Percentiles rank a stretch among this genome's conserved stretches.
Conservation (phyloP, 2,329 filamentous ascomycete species). For the Fusarium sp. region DNA sequence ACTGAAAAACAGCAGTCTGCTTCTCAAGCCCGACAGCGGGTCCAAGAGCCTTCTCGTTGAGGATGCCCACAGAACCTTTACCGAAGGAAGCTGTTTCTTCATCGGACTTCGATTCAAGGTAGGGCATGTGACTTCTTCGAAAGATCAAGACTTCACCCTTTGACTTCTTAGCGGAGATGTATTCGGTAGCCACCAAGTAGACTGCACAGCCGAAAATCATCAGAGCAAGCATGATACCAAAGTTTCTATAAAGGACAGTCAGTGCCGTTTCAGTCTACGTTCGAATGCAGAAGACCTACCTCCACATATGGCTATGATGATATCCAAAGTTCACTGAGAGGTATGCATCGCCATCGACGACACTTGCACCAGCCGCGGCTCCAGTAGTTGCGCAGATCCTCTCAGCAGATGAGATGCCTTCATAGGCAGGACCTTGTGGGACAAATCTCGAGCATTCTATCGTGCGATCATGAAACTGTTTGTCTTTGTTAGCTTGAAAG, state of each 20-base stretch:
- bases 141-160: constrained; percentile 72
- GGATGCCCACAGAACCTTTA: neutral
- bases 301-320: constrained; percentile 67
- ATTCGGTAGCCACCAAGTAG: constrained; percentile 64
- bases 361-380: constrained; percentile 62
- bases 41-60: too few relatives aligned
- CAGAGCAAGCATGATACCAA: constrained; percentile 65
- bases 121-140: constrained; percentile 54
- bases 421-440: constrained; percentile 49
- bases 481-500: too few relatives aligned
- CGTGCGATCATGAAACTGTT: constrained; percentile 56
- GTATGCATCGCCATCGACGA: constrained; percentile 70
- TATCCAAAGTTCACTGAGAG: constrained; percentile 67
- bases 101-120: neutral
- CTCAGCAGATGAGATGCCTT: constrained; percentile 56
- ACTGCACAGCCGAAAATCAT: constrained; percentile 58
- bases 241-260: too few relatives aligned
- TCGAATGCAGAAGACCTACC: too few relatives aligned
- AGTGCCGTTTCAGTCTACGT: too few relatives aligned
- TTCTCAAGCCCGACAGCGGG: constrained; percentile 38
- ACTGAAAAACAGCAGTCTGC: constrained; percentile 82
- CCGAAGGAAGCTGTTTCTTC: constrained; percentile 27
- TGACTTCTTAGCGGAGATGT: constrained; percentile 60
- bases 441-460: constrained; percentile 66
- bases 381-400: constrained; percentile 67